phyloP scores from a whole-genome alignment of 768 basidiomycete genomes.

The Lactifluus piperatus region DNA sequence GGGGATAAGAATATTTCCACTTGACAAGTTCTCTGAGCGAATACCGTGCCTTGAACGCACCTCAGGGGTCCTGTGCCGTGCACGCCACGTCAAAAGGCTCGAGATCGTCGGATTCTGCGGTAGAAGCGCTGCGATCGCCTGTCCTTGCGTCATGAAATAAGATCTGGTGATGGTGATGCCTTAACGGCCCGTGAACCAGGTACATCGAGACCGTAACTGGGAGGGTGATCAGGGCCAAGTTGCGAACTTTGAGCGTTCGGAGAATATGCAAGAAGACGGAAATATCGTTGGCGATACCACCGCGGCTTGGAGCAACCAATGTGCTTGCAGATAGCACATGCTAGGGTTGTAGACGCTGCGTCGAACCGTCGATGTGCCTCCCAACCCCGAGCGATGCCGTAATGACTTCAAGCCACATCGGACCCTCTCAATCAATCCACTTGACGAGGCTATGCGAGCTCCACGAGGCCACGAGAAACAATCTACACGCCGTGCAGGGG shows the following conservation, averaged over 20 bases:
- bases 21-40: background rate
- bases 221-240: background rate
- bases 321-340: background rate
- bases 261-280: background rate
- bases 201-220: background rate
- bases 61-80: background rate
- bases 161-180: background rate
- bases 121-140: background rate
- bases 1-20: background rate
- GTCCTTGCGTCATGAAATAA: background rate
- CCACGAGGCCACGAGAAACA: background rate
- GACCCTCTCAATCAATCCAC: background rate
- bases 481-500: background rate
- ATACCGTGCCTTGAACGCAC: background rate
- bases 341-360: background rate
- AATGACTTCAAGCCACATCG: background rate
- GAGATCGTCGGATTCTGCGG: background rate
- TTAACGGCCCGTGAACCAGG: background rate
- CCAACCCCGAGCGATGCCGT: background rate
- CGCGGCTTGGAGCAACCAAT: background rate
- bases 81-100: background rate
- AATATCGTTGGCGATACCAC: background rate
- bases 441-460: background rate
- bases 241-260: background rate
- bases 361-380: constrained; percentile 8